phyloP scores from a whole-genome alignment of 495 filamentous ascomycete species.

The Hypoxylon fragiforme region DNA sequence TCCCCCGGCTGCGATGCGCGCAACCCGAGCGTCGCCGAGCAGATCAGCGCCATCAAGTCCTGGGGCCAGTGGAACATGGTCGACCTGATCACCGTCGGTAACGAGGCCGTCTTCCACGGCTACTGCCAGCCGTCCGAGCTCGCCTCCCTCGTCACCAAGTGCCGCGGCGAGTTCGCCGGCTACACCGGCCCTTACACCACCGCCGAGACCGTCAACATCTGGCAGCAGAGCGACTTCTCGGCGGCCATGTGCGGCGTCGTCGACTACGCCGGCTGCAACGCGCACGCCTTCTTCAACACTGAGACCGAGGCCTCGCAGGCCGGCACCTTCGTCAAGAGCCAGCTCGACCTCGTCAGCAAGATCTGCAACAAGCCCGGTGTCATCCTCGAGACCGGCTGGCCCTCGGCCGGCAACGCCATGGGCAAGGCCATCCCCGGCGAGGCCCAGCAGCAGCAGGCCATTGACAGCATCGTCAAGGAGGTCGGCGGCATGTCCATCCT shows the following conservation, averaged over 20 bases:
- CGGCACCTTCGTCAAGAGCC: conserved; percentile 68
- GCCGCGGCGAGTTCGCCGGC: conserved; percentile 62
- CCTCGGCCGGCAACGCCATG: conserved; percentile 67
- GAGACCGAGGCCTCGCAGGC: conserved; percentile 61
- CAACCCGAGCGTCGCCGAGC: conserved; percentile 57
- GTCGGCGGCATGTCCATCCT: conserved; percentile 64
- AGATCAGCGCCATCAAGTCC: conserved; percentile 69
- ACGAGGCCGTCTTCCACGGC: conserved; percentile 80
- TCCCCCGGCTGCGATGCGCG: conserved; percentile 57
- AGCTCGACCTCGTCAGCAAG: conserved; percentile 66
- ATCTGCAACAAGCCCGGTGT: conserved; percentile 67
- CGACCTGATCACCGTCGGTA: conserved; percentile 81
- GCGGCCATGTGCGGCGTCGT: conserved; percentile 67
- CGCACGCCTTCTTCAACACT: conserved; percentile 93
- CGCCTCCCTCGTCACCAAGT: conserved; percentile 64
- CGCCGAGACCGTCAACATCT: conserved; percentile 78
- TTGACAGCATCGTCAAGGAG: conserved; percentile 62
- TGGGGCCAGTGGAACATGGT: conserved; percentile 80
- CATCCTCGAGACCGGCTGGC: conserved; percentile 94
- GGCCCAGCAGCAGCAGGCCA: conserved; percentile 69
- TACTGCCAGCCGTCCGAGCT: conserved; percentile 65
- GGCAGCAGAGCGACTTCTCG: conserved; percentile 58
- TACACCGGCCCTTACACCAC: conserved; percentile 81
- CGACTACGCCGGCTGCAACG: conserved; percentile 80
- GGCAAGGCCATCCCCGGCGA: conserved; percentile 70